These are phyloP conservation scores for Suillus alpinus DNA, from an alignment of 768 basidiomycete species.

Conservation along the genomic window DNA sequence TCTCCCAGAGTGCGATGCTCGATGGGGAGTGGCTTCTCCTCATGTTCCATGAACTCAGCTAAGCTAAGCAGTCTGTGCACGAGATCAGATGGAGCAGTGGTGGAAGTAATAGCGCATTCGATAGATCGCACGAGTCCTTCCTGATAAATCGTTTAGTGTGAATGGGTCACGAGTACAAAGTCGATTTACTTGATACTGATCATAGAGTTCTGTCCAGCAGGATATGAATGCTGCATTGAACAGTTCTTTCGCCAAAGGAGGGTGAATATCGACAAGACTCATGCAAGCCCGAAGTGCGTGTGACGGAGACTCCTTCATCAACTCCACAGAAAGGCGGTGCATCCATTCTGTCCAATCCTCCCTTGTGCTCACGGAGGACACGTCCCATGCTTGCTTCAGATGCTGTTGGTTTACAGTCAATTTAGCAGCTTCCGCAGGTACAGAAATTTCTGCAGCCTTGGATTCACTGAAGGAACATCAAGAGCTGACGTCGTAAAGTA, in stretches of 20 bases:
- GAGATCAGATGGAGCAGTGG: conserved; percentile 78
- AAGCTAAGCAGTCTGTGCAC: conserved; percentile 90
- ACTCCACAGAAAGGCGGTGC: conserved; percentile 86
- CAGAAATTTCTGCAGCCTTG: conserved; percentile 71
- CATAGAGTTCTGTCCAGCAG: conserved; percentile 95
- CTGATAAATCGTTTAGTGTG: conserved; percentile 39
- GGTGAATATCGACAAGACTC: conserved; percentile 87
- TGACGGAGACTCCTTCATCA: conserved; percentile 98
- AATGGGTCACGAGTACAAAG: background rate
- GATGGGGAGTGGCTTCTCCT: conserved; percentile 93
- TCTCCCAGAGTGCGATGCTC: conserved; percentile 91
- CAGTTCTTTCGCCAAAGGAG: conserved; percentile 87
- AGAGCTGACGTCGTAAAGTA: background rate
- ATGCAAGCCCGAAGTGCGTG: conserved; percentile 97
- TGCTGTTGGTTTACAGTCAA: conserved; percentile 96
- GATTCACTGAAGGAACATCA: conserved; percentile 46
- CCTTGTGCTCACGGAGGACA: conserved; percentile 65
- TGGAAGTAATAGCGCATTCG: conserved; percentile 78
- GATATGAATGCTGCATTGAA: conserved; percentile 99
- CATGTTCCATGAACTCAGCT: conserved; percentile 99
- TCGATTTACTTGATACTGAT: conserved; percentile 82
- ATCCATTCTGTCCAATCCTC: conserved; percentile 98
- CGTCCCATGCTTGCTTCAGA: conserved; percentile 95
- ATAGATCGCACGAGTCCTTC: conserved; percentile 93
- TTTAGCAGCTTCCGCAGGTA: conserved; percentile 82